Evolutionary conservation across 2,329 filamentous ascomycete genomes (phyloP), one percentile per base, ranked within the genome.

Genomic region (Sordariomycetes sp.): DNA sequence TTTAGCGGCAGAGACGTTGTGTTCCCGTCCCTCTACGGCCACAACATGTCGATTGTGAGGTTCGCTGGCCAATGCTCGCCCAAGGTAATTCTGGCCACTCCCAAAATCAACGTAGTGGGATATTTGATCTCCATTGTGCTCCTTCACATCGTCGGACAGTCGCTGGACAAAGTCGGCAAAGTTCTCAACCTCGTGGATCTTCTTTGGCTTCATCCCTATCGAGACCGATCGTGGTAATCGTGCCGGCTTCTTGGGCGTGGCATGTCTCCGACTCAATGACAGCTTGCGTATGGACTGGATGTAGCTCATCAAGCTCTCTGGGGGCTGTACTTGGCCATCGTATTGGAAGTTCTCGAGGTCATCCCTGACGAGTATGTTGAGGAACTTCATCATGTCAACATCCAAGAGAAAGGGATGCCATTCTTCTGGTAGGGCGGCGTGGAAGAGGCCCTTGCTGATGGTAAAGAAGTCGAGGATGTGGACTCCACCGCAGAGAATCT

Each of bases 401-500:
- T 69, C 58, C 23, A 81, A 61, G 44, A 96, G 79, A 61, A 87
- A 96, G 1, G 66, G 52, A 42, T 85, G 76, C 92, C 92, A 98
- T 56, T 87, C 79, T 39, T 71, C 54, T 0, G 87, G 85, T 2
- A 98, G 58, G 2, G 90, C 72, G 2, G 72, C 68, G 34, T 82
- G 75, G 54, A 94, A 98, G 0, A 95, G 70, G 42, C 86, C 82
- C 5, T 86, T 85, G 31, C 86, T 75, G 27, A 77, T 75, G 3
- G 87, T 95, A 61, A 95, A 86, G 59, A 98, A 96, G 55, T 98
- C 92, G 37, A 96, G 70, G 42, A 98, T 88, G 53, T 98, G 92
- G 1, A 96, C 85, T n/a, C 90, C 88, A 35, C 92, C 92, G 52
- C 87, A 94, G n/a, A 98, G 70, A 18, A 85, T 86, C 44, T 86